Base-by-base conservation (phyloP, 2,329 filamentous ascomycete species). In the Cercospora citrullina region DNA sequence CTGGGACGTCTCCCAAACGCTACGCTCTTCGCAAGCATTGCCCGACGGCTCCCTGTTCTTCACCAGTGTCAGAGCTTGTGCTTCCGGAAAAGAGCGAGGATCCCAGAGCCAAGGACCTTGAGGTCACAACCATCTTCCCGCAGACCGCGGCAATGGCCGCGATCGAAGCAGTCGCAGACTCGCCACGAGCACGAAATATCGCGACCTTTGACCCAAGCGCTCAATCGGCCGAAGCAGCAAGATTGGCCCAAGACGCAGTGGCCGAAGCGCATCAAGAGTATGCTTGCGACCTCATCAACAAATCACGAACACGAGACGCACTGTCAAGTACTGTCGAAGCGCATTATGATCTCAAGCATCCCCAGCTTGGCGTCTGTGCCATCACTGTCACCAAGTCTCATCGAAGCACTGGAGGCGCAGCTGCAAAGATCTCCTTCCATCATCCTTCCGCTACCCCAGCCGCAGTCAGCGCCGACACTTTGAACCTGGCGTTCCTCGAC, bases 251-350 rank as follows among this genome's bases (percentile, higher is more conserved):
- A 75, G 82, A 85, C 2, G 82, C 85, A 0, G 85, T 89, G 9
- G 83, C 89, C 4, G 83, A 84, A 67, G 86, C 89, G 36, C 90
- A 90, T 0, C 87, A 91, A 76, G 84, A 86, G 33, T 90, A 93
- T 79, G 89, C 87, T 72, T 91, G 88, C 26, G 85, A 89, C 2
- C 85, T 94, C 2, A 87, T 91, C n/a, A 93, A 89, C 86, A 78
- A 74, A n/a, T 72, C 79, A 14, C 76, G 79, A 10, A 72, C 76
- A 28, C 69, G 72, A 28, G 70, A 75, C 57, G 69, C 66, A 42
- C 66, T 74, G 9, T 60, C 55, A 16, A 73, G 74, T 53, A 66
- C 72, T 5, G 71, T 75, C 23, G 74, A 71, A 3, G 81, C 81
- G 3, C 76, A 76, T 4, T 84, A 85, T 69, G 78, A 79, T 28